Conservation (phyloP, 1,284 basidiomycete species). For the Sanghuangporus baumii region DNA sequence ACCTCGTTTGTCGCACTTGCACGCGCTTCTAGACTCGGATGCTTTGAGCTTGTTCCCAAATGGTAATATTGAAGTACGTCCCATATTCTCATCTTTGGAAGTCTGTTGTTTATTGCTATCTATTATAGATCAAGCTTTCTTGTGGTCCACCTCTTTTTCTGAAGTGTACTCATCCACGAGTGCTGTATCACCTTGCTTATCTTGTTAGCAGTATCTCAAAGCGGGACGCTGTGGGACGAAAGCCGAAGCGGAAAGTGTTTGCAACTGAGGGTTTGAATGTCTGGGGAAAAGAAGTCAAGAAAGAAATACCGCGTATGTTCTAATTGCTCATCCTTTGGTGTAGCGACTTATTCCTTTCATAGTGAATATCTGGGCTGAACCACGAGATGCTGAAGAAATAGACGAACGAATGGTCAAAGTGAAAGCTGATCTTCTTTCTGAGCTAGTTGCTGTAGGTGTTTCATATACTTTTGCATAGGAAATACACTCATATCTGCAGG, state of each 20-base stretch:
- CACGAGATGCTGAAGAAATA: slow-evolving; percentile 43
- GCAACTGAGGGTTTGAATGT: slow-evolving; percentile 54
- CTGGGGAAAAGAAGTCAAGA: slow-evolving; percentile 41
- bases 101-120: neutral
- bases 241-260: slow-evolving; percentile 65
- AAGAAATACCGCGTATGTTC: slow-evolving; percentile 26
- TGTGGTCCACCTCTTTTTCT: slow-evolving; percentile 42
- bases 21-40: slow-evolving; percentile 56
- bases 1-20: slow-evolving; percentile 47
- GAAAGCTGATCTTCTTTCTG: slow-evolving; percentile 64
- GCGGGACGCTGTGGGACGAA: slow-evolving; percentile 64
- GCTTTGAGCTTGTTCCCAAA: slow-evolving; percentile 41
- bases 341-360: neutral
- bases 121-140: slow-evolving; percentile 30
- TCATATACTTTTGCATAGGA: neutral
- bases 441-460: slow-evolving; percentile 51
- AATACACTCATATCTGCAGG: slow-evolving; percentile 30
- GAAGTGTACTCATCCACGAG: slow-evolving; percentile 59
- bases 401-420: slow-evolving; percentile 50
- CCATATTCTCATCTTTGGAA: neutral
- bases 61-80: slow-evolving; percentile 45
- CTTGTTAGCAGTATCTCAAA: slow-evolving; percentile 60
- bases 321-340: neutral
- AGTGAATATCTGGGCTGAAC: slow-evolving; percentile 46
- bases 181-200: slow-evolving; percentile 58